phyloP scores from a whole-genome alignment of 2,329 filamentous ascomycete species.

The Macroventuria anomochaeta region DNA sequence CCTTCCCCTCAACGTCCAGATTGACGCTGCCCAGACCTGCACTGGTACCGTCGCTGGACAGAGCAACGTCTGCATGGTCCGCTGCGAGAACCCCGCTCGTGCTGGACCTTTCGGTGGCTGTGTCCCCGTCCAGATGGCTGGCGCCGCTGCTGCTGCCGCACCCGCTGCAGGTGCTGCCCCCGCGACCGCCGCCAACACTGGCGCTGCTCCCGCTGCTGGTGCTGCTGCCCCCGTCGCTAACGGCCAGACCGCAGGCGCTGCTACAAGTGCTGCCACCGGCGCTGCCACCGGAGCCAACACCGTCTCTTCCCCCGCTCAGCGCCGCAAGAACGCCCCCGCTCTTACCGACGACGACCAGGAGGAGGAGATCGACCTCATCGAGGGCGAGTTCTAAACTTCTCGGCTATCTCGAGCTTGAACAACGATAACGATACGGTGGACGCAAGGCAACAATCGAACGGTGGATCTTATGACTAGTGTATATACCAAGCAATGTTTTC shows the following conservation, averaged over 20 bases:
- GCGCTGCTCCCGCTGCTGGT: conserved; percentile 8
- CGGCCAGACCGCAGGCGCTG: not conserved
- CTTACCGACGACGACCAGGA: conserved; percentile 46
- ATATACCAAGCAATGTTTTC: conserved; percentile 6
- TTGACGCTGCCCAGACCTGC: conserved; percentile 63
- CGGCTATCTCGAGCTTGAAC: conserved; percentile 10
- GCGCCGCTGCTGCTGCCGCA: conserved; percentile 21
- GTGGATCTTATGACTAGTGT: not conserved
- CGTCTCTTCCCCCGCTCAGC: conserved; percentile 16
- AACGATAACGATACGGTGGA: not conserved
- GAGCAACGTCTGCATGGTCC: conserved; percentile 67
- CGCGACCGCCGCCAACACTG: conserved; percentile 5
- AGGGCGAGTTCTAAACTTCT: conserved; percentile 20
- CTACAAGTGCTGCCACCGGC: not conserved
- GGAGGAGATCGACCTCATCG: conserved; percentile 42
- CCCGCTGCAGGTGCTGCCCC: conserved; percentile 15
- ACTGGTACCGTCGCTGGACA: conserved; percentile 67
- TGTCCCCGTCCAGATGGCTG: conserved; percentile 61
- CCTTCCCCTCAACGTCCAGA: conserved; percentile 63
- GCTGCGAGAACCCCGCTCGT: conserved; percentile 66
- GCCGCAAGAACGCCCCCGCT: conserved; percentile 18
- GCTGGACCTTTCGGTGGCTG: conserved; percentile 69
- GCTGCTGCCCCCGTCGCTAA: conserved; percentile 5
- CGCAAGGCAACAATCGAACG: not conserved
- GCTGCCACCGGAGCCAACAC: conserved; percentile 10